A percentile compares a stretch with the other conserved stretches of the same genome.
These are phyloP conservation scores for Acer yangbiense DNA, from an alignment of 345 rosid species.

Conservation along the genomic window DNA sequence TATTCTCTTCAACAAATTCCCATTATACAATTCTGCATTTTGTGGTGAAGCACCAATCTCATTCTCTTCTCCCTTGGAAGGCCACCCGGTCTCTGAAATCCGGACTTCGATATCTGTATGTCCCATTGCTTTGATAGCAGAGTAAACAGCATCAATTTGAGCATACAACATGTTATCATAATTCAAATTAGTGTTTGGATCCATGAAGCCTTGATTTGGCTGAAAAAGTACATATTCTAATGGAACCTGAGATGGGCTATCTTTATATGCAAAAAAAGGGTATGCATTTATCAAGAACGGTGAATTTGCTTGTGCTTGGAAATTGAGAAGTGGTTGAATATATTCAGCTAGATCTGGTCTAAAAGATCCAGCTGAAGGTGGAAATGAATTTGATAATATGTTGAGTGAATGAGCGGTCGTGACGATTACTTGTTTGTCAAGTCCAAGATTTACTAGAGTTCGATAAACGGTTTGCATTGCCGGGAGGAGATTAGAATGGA, in stretches of 20 bases:
- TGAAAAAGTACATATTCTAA: constrained; percentile 79
- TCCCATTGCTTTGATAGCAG: constrained; percentile 79
- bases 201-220: constrained; percentile 67
- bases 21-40: constrained; percentile 76
- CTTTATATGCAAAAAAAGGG: constrained; percentile 85
- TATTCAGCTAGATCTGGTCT: constrained; percentile 50
- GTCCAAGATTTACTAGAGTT: constrained; percentile 54
- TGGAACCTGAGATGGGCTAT: constrained; percentile 49
- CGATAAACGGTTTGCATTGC: constrained; percentile 70
- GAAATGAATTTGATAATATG: constrained; percentile 57
- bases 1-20: constrained; percentile 57
- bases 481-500: constrained; percentile 55
- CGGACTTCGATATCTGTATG: constrained; percentile 58
- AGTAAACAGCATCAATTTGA: constrained; percentile 85
- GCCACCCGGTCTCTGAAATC: constrained; percentile 99
- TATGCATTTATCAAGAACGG: constrained; percentile 91
- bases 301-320: constrained; percentile 61
- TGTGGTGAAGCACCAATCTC: constrained; percentile 79
- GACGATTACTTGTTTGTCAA: constrained; percentile 66
- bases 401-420: constrained; percentile 71
- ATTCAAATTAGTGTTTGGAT: constrained; percentile 58
- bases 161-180: constrained; percentile 97
- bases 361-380: constrained; percentile 80
- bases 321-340: constrained; percentile 58
- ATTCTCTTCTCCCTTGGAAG: constrained; percentile 73